Percentiles rank a stretch among this genome's conserved stretches.
phyloP scores from a whole-genome alignment of 176 grass and related monocot species.

The Elaeis guineensis region DNA sequence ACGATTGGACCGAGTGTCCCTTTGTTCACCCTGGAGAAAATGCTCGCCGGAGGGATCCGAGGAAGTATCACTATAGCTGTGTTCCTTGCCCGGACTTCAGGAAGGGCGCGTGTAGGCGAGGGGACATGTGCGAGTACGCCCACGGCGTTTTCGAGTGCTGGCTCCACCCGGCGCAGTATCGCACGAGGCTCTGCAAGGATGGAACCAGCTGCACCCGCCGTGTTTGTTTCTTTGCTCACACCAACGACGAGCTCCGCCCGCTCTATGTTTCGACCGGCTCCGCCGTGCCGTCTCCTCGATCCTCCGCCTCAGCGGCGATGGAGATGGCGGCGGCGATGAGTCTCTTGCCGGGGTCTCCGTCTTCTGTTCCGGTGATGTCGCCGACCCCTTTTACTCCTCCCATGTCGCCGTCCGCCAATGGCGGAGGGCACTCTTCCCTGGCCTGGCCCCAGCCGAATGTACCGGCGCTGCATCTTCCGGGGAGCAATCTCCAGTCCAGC shows the following conservation, averaged over 20 bases:
- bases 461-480: conserved; percentile 55
- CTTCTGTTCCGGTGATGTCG: conserved; percentile 33
- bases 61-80: conserved; percentile 15
- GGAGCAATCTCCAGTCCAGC: conserved; percentile 72
- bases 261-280: conserved; percentile 2
- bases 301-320: conserved; percentile 28
- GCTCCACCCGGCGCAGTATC: conserved; percentile 25
- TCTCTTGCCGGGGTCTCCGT: conserved; percentile 55
- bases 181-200: conserved; percentile 18
- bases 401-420: conserved; percentile 15
- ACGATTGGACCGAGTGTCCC: conserved; percentile 20
- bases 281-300: not conserved
- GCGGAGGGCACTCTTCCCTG: conserved; percentile 14
- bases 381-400: conserved; percentile 23
- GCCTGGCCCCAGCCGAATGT: conserved; percentile 59
- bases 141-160: conserved; percentile 21
- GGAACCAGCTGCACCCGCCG: conserved; percentile 3
- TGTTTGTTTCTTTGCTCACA: conserved; percentile 18
- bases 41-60: conserved; percentile 10
- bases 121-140: conserved; percentile 9
- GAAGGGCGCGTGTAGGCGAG: not conserved
- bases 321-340: conserved; percentile 75
- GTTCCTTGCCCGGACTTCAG: conserved; percentile 17
- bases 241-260: not conserved
- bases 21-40: conserved; percentile 18